Percentiles rank a stretch among this genome's conserved stretches.
phyloP scores from a whole-genome alignment of 2,329 filamentous ascomycete species.

The Aspergillus viridinutans region DNA sequence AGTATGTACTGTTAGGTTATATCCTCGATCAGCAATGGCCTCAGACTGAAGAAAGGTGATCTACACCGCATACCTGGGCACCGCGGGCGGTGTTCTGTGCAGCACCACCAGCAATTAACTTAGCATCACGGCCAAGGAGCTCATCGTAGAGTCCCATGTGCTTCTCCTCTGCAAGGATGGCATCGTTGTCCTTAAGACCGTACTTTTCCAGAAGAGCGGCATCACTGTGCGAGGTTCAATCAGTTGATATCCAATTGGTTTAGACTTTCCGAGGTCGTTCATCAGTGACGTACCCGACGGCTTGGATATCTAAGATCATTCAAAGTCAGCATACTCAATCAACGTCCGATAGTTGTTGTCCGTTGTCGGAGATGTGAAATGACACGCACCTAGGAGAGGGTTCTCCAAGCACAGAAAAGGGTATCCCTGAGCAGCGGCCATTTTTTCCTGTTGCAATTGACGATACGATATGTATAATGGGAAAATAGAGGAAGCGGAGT shows the following conservation, averaged over 20 bases:
- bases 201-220: constrained; percentile 88
- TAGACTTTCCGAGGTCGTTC: neutral
- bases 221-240: constrained; percentile 52
- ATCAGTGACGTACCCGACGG: constrained; percentile 53
- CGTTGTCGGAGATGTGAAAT: neutral
- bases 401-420: constrained; percentile 93
- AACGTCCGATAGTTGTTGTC: neutral
- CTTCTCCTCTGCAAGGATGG: constrained; percentile 91
- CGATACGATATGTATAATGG: constrained; percentile 4
- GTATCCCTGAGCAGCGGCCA: constrained; percentile 75
- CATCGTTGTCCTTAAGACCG: constrained; percentile 89
- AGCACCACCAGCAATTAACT: constrained; percentile 91
- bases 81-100: constrained; percentile 97
- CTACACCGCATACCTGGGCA: constrained; percentile 57
- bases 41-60: neutral
- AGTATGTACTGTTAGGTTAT: constrained; percentile 69
- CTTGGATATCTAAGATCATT: constrained; percentile 73
- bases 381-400: constrained; percentile 73
- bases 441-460: constrained; percentile 38
- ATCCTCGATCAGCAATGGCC: neutral
- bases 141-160: constrained; percentile 90
- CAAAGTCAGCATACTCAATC: constrained; percentile 16
- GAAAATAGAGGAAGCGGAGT: neutral
- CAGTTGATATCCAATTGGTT: constrained; percentile 3
- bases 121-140: constrained; percentile 84